Conservation (phyloP, 495 filamentous ascomycete genomes). For the Glutinoglossum americanum region DNA sequence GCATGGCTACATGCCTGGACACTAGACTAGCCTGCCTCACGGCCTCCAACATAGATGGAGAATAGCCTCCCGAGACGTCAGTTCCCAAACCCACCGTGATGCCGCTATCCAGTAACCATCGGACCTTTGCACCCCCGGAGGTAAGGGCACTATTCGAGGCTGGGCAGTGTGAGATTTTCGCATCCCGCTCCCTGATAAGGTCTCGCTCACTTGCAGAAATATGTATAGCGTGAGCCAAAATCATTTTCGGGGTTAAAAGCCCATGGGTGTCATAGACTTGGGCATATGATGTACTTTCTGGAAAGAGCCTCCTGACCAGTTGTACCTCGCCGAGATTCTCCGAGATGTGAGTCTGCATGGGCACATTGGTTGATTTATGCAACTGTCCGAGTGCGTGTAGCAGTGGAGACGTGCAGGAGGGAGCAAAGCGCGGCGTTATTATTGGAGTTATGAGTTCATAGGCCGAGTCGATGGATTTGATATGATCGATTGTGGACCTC, state of each 20-base stretch:
- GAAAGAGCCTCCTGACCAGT: constrained; percentile 52
- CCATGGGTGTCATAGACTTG: constrained; percentile 54
- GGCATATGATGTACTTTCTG: constrained; percentile 39
- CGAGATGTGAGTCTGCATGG: constrained; percentile 78
- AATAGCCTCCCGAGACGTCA: constrained; percentile 76
- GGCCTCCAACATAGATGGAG: constrained; percentile 54
- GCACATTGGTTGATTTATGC: constrained; percentile 32
- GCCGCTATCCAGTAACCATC: constrained; percentile 48
- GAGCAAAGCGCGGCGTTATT: constrained; percentile 80
- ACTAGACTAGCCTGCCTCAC: constrained; percentile 58
- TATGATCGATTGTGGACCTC: constrained; percentile 39
- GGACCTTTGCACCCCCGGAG: constrained; percentile 49
- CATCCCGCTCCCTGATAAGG: constrained; percentile 34
- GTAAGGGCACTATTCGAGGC: constrained; percentile 63
- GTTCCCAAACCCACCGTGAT: constrained; percentile 71
- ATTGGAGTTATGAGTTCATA: constrained; percentile 46
- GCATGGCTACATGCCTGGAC: constrained; percentile 40
- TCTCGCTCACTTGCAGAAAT: constrained; percentile 37
- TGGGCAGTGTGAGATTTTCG: constrained; percentile 70
- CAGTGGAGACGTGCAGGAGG: constrained; percentile 38
- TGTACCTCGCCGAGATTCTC: constrained; percentile 57
- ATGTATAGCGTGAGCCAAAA: constrained; percentile 77
- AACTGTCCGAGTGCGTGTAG: constrained; percentile 42
- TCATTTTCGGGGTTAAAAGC: constrained; percentile 47
- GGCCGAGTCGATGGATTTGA: constrained; percentile 40